Evolutionary conservation across 192 early-diverging fungal species (phyloP).

Genomic region (Jimgerdemannia lactiflua): DNA sequence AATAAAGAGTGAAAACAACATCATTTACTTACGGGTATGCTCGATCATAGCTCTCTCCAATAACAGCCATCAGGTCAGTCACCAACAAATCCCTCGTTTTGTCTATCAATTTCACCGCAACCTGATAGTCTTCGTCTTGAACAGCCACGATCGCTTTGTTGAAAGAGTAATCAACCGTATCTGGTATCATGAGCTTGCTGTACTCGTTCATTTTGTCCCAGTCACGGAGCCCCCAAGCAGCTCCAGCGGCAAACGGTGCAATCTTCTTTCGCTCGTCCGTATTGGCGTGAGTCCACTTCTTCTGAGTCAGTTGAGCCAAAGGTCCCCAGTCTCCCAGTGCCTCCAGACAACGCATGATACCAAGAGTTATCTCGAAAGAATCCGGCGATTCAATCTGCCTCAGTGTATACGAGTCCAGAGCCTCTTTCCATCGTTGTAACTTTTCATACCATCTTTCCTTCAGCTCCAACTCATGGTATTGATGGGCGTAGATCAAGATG

Average conservation of each 20-base stretch:
- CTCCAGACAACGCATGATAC: slow-evolving; percentile 90
- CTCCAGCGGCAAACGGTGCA: slow-evolving; percentile 85
- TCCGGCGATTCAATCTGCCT: slow-evolving; percentile 73
- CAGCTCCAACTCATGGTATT: slow-evolving; percentile 77
- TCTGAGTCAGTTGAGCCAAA: slow-evolving; percentile 72
- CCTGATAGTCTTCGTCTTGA: slow-evolving; percentile 71
- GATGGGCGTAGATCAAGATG: slow-evolving; percentile 86
- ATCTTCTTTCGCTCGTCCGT: slow-evolving; percentile 56
- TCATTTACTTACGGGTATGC: slow-evolving; percentile 50
- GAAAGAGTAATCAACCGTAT: slow-evolving; percentile 79
- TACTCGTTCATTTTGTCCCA: slow-evolving; percentile 92
- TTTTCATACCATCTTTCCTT: slow-evolving; percentile 94
- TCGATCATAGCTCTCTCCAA: slow-evolving; percentile 93
- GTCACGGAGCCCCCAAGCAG: slow-evolving; percentile 88
- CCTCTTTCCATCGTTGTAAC: slow-evolving; percentile 92
- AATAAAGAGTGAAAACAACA: too few species aligned
- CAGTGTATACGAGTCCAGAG: slow-evolving; percentile 77
- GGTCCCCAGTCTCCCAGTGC: slow-evolving; percentile 92
- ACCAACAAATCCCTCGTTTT: slow-evolving; percentile 81
- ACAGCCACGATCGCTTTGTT: slow-evolving; percentile 84
- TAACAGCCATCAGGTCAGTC: slow-evolving; percentile 79
- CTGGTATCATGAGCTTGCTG: slow-evolving; percentile 71
- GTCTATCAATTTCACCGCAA: slow-evolving; percentile 74
- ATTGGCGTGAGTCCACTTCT: slow-evolving; percentile 55
- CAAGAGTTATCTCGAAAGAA: slow-evolving; percentile 72